Conservation (phyloP, 1,139 yeast genomes). For the Sugiyamaella xylanicola region DNA sequence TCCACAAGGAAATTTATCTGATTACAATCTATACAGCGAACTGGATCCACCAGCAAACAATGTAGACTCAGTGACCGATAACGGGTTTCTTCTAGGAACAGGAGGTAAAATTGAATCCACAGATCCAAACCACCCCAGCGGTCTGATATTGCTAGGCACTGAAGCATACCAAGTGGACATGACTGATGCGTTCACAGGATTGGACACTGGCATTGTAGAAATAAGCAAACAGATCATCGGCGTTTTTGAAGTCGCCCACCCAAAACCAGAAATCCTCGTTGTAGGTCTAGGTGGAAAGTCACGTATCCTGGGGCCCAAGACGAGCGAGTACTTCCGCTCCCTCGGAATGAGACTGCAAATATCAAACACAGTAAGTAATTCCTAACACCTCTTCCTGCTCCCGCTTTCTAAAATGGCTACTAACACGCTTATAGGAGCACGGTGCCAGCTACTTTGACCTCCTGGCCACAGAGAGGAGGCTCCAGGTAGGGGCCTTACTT, state of each 20-base stretch:
- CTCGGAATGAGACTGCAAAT: slow-evolving; percentile 72
- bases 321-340: slow-evolving; percentile 52
- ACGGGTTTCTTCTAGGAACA: slow-evolving; percentile 51
- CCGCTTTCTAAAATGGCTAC: not conserved
- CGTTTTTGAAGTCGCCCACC: slow-evolving; percentile 60
- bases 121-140: slow-evolving; percentile 49
- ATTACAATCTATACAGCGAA: slow-evolving; percentile 41
- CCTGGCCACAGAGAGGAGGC: slow-evolving; percentile 77
- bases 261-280: slow-evolving; percentile 75
- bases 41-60: slow-evolving; percentile 41
- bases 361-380: slow-evolving; percentile 53
- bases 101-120: slow-evolving; percentile 52
- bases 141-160: slow-evolving; percentile 60
- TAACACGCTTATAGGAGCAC: slow-evolving; percentile 41
- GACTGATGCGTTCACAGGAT: slow-evolving; percentile 35
- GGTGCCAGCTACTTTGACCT: slow-evolving; percentile 75
- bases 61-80: slow-evolving; percentile 50
- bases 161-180: slow-evolving; percentile 66
- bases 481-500: slow-evolving; percentile 66
- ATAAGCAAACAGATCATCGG: slow-evolving; percentile 47
- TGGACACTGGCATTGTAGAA: slow-evolving; percentile 44
- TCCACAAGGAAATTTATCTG: slow-evolving; percentile 35
- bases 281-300: slow-evolving; percentile 69
- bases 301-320: slow-evolving; percentile 60
- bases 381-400: too few relatives aligned